Conservation (phyloP, 2,329 filamentous ascomycete genomes). For the Aspergillus sp. region DNA sequence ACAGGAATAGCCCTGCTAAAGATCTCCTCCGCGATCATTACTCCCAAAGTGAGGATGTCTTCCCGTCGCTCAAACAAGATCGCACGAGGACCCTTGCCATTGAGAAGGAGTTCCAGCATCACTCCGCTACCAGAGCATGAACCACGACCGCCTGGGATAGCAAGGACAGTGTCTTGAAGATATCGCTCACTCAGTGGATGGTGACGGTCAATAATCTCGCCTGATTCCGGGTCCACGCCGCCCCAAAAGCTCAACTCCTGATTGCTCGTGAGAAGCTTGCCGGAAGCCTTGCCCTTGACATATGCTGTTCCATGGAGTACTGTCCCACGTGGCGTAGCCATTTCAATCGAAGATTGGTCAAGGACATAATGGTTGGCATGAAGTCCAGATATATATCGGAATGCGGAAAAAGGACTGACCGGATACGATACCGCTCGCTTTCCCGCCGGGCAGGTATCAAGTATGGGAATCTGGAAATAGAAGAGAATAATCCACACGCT, state of each 20-base stretch:
- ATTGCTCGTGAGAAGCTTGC: constrained; percentile 20
- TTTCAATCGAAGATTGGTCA: too few species aligned
- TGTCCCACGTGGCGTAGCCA: too few species aligned
- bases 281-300: constrained; percentile 14
- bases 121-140: constrained; percentile 42
- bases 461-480: too few species aligned
- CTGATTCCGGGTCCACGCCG: constrained; percentile 35
- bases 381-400: too few species aligned
- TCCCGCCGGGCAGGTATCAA: too few species aligned
- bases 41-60: constrained; percentile 40
- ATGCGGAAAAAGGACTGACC: too few species aligned
- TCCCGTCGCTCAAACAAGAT: constrained; percentile 38
- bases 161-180: constrained; percentile 31
- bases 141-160: constrained; percentile 40
- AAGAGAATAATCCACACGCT: too few species aligned
- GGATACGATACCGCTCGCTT: too few species aligned
- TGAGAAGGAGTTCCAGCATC: constrained; percentile 40
- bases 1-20: constrained; percentile 37
- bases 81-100: constrained; percentile 30
- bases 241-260: constrained; percentile 40
- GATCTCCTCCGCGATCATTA: constrained; percentile 37
- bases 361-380: too few species aligned
- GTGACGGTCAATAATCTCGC: constrained; percentile 38
- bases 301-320: not conserved
- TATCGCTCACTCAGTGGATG: constrained; percentile 32